These are phyloP conservation scores for Saturnispora zaruensis DNA, from an alignment of 805 yeast genomes.

Conservation along the genomic window DNA sequence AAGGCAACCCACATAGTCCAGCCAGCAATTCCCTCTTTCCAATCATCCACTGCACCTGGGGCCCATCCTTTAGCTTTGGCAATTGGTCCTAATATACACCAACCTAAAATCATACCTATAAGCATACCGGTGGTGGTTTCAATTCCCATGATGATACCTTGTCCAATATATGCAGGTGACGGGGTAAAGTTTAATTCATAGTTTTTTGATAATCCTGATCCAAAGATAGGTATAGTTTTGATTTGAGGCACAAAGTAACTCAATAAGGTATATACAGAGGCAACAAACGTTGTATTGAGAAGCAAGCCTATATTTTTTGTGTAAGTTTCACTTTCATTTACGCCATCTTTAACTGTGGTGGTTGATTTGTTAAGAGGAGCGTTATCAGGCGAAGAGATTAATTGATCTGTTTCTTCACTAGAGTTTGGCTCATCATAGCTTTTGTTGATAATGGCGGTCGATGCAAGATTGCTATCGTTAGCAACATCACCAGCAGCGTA, in stretches of 20 bases:
- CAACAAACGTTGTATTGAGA: slow-evolving; percentile 49
- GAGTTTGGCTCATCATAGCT: background rate
- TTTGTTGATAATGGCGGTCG: background rate
- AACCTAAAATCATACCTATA: slow-evolving; percentile 80
- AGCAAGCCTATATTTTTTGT: slow-evolving; percentile 54
- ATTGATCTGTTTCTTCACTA: background rate
- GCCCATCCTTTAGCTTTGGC: slow-evolving; percentile 75
- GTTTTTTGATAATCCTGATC: slow-evolving; percentile 45
- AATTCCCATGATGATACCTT: slow-evolving; percentile 95
- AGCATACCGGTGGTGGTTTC: slow-evolving; percentile 88
- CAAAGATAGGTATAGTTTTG: slow-evolving; percentile 68
- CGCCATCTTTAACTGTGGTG: background rate
- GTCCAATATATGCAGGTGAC: slow-evolving; percentile 95
- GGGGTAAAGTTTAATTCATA: slow-evolving; percentile 89
- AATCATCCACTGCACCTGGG: slow-evolving; percentile 79
- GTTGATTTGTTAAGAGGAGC: background rate
- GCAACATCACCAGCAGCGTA: background rate
- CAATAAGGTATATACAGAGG: slow-evolving; percentile 63
- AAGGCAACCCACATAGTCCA: slow-evolving; percentile 95
- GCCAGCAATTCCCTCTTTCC: slow-evolving; percentile 92
- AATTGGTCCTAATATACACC: slow-evolving; percentile 86
- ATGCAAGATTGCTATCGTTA: background rate
- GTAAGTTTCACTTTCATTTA: slow-evolving; percentile 26
- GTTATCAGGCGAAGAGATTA: background rate
- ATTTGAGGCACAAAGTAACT: slow-evolving; percentile 70